These are phyloP conservation scores for Terana coerulea DNA, from an alignment of 768 basidiomycete species.

Conservation along the genomic window DNA sequence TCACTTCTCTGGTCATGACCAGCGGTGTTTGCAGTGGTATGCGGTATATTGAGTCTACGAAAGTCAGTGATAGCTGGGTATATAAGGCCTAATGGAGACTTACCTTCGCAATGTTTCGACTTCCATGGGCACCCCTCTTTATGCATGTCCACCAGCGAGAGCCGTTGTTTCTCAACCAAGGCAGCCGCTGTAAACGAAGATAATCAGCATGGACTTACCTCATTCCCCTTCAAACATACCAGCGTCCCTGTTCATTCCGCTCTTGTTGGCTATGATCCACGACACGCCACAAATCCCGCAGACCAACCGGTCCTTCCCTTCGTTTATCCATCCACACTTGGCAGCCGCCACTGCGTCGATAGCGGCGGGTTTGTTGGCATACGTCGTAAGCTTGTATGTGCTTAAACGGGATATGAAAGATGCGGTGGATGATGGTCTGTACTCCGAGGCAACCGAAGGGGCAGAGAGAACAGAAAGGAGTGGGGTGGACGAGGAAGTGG, in stretches of 20 bases:
- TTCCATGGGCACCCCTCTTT: constrained; percentile 87
- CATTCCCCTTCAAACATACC: constrained; percentile 47
- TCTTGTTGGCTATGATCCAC: constrained; percentile 69
- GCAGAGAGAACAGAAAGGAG: constrained; percentile 27
- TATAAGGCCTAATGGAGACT: constrained; percentile 19
- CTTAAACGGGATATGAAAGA: constrained; percentile 72
- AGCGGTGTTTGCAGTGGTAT: constrained; percentile 67
- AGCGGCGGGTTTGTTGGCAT: constrained; percentile 68
- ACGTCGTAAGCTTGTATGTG: constrained; percentile 78
- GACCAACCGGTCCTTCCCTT: constrained; percentile 74
- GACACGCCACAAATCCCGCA: constrained; percentile 69
- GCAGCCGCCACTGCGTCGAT: constrained; percentile 80
- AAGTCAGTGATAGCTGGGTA: constrained; percentile 2
- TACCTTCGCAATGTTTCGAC: constrained; percentile 75
- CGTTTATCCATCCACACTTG: constrained; percentile 81
- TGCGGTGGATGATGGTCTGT: constrained; percentile 72
- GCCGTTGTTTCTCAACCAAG: constrained; percentile 70
- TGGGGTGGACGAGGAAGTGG: constrained; percentile 33
- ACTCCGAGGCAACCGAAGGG: constrained; percentile 46
- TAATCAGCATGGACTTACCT: constrained; percentile 29
- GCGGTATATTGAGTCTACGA: constrained; percentile 63
- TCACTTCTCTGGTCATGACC: constrained; percentile 59
- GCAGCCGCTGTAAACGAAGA: constrained; percentile 46
- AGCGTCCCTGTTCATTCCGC: constrained; percentile 73
- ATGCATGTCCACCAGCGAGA: constrained; percentile 63